phyloP scores from a whole-genome alignment of 2,329 filamentous ascomycete species.

The Hypoxylon sp. region DNA sequence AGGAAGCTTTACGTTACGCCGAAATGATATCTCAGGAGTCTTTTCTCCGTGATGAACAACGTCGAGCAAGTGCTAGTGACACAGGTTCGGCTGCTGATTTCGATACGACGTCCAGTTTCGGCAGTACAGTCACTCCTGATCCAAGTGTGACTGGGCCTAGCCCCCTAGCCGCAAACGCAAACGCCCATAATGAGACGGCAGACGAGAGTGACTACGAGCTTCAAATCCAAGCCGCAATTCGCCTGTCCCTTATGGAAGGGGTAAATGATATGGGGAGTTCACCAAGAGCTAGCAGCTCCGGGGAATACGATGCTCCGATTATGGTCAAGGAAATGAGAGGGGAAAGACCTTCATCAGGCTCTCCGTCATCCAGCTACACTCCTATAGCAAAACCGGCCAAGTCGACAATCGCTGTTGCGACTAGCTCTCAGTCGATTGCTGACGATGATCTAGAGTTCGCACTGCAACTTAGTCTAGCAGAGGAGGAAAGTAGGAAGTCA shows the following conservation, averaged over 20 bases:
- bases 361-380: slow-evolving; percentile 58
- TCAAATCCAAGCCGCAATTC: slow-evolving; percentile 74
- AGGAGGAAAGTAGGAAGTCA: slow-evolving; percentile 61
- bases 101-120: slow-evolving; percentile 55
- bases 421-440: slow-evolving; percentile 41
- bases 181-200: slow-evolving; percentile 50
- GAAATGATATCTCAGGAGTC: slow-evolving; percentile 76
- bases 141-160: slow-evolving; percentile 64
- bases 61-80: slow-evolving; percentile 66
- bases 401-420: slow-evolving; percentile 44
- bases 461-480: slow-evolving; percentile 71
- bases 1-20: slow-evolving; percentile 75
- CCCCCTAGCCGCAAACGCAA: slow-evolving; percentile 51
- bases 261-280: slow-evolving; percentile 64
- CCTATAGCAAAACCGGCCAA: slow-evolving; percentile 52
- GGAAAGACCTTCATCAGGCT: slow-evolving; percentile 56
- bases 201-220: slow-evolving; percentile 71
- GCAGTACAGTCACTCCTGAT: slow-evolving; percentile 68
- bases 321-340: slow-evolving; percentile 63
- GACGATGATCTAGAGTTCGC: slow-evolving; percentile 74
- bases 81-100: slow-evolving; percentile 66
- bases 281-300: slow-evolving; percentile 61
- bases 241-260: slow-evolving; percentile 71
- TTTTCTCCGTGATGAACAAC: slow-evolving; percentile 70
- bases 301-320: slow-evolving; percentile 67